A percentile compares a stretch with the other conserved stretches of the same genome.
Conservation (phyloP, 2,329 filamentous ascomycete species). For the Cladosporium austrohemisphaericum region DNA sequence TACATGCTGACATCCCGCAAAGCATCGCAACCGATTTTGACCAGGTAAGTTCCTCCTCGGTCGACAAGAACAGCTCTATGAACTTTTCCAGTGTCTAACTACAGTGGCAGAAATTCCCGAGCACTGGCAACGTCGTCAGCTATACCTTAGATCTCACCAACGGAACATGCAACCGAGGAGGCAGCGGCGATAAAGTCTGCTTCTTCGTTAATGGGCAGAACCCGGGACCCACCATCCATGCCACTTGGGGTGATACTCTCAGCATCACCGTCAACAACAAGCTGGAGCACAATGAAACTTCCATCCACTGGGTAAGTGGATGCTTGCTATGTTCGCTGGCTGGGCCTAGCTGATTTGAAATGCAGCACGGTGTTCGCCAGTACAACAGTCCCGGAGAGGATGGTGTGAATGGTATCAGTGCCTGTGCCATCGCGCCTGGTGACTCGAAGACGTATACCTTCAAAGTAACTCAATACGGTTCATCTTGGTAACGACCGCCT, state of each 20-base stretch:
- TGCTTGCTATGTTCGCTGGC: neutral
- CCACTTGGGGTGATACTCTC: conserved; percentile 44
- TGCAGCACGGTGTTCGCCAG: conserved; percentile 61
- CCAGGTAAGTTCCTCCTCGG: conserved; percentile 7
- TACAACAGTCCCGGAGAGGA: conserved; percentile 52
- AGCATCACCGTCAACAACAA: conserved; percentile 54
- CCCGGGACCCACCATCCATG: conserved; percentile 63
- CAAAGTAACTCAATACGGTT: conserved; percentile 46
- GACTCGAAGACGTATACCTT: conserved; percentile 54
- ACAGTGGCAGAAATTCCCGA: conserved; percentile 30
- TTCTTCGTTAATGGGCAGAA: conserved; percentile 57
- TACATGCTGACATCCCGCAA: conserved; percentile 22
- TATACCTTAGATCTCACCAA: conserved; percentile 34
- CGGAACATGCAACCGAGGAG: conserved; percentile 46
- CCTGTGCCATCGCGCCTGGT: conserved; percentile 49
- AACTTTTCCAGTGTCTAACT: neutral
- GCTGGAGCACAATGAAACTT: conserved; percentile 52
- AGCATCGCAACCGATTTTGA: conserved; percentile 40
- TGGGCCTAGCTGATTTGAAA: conserved; percentile 23
- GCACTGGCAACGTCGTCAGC: conserved; percentile 31
- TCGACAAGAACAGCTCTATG: neutral
- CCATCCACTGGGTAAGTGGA: conserved; percentile 12
- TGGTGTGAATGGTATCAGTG: conserved; percentile 49
- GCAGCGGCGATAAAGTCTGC: conserved; percentile 28
- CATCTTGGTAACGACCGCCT: conserved; percentile 30